A percentile compares a stretch with the other conserved stretches of the same genome.
Conservation (phyloP, 1,139 yeast genomes). For the Hanseniaspora gamundiae region DNA sequence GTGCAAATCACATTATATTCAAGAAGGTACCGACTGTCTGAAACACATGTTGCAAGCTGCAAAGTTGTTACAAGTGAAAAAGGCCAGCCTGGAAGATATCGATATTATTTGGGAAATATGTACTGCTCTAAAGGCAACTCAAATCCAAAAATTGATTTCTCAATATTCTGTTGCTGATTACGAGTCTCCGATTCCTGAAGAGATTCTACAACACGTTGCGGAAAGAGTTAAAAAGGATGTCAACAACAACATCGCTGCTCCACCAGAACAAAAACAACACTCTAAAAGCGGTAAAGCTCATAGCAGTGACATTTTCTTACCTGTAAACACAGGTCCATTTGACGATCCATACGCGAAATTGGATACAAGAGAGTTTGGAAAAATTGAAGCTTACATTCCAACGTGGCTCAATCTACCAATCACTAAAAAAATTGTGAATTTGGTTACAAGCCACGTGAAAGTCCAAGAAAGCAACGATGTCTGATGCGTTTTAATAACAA, state of each 20-base stretch:
- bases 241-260: neutral
- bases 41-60: constrained; percentile 90
- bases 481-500: neutral
- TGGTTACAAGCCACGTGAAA: constrained; percentile 71
- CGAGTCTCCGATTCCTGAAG: constrained; percentile 85
- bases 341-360: constrained; percentile 82
- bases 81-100: constrained; percentile 81
- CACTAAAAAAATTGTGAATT: constrained; percentile 76
- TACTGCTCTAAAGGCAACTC: constrained; percentile 86
- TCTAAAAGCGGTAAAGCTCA: constrained; percentile 34
- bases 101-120: constrained; percentile 91
- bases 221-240: constrained; percentile 53
- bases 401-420: constrained; percentile 87
- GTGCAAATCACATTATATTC: constrained; percentile 92
- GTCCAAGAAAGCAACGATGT: constrained; percentile 21
- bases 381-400: constrained; percentile 94
- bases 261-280: neutral
- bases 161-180: constrained; percentile 91
- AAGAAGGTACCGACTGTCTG: constrained; percentile 80
- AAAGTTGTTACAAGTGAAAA: constrained; percentile 81
- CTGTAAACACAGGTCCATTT: constrained; percentile 62
- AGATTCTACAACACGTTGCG: constrained; percentile 73
- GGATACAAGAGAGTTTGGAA: constrained; percentile 71
- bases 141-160: constrained; percentile 81
- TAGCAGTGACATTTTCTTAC: constrained; percentile 43